Evolutionary conservation across 2,329 filamentous ascomycete species (phyloP), one percentile per base, ranked within the genome.

Genomic region (Aurifilum marmelostoma): DNA sequence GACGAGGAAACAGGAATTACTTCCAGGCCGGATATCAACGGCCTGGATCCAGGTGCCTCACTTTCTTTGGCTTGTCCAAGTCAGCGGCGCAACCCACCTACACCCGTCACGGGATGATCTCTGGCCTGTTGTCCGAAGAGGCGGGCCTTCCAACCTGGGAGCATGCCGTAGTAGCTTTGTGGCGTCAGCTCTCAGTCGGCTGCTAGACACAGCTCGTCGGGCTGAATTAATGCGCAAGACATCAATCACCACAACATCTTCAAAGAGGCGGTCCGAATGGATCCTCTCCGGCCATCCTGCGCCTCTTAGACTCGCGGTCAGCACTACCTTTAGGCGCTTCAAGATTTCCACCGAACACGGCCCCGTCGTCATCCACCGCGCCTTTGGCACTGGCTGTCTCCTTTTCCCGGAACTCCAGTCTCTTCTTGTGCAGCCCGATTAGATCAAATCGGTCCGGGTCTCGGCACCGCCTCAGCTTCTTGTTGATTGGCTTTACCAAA

Each of bases 361-460:
- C 78, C 7, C 74, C 81, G 61, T 88, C 84, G 8, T 78, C 77
- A 14, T 75, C 75, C 12, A 72, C 69, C 47, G 70, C 68, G 8
- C 67, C 77, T n/a, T 77, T 75, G 72, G 81, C 76, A 5, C 75
- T 66, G 37, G 54, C 65, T 29, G 65, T 54, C 50, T 80, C 80
- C 65, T 79, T 80, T 59, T 81, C 79, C 58, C 75, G 71, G 0
- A 79, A 81, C 74, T 89, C 86, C 62, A 88, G 88, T 74, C 90
- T 85, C 27, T 88, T 87, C 72, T 86, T 85, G 74, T 92, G 89
- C 64, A 92, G 80, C 62, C 88, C 89, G 24, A 93, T 89, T 3
- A 94, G 79, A 77, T 94, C 91, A 58, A 86, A 88, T 67, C 92
- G 88, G 73, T 92, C 90, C 0, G 92, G 91, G 74, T 95, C 92